Percentiles rank a stretch among this genome's conserved stretches.
Evolutionary conservation across 352 stramenopile genomes (phyloP).

Genomic region (Globisporangium yorkense): DNA sequence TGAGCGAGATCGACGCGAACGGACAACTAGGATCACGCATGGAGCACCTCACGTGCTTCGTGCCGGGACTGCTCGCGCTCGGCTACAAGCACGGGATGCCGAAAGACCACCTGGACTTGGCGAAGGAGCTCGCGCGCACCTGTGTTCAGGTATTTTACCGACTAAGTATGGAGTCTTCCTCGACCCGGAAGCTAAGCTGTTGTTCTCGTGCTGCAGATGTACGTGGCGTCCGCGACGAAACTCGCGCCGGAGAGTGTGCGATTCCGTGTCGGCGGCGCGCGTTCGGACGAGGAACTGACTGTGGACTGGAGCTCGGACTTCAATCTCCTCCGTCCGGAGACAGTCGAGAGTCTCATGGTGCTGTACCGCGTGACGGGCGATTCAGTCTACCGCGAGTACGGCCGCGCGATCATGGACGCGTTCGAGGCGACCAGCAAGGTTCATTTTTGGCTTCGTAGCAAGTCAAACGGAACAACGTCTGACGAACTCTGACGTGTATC

Average conservation of each 20-base stretch:
- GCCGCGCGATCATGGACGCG: slow-evolving; percentile 70
- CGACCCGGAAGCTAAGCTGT: background rate
- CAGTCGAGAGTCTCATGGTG: slow-evolving; percentile 87
- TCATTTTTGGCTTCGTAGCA: background rate
- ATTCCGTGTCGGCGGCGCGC: too few relatives aligned
- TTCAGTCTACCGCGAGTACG: slow-evolving; percentile 70
- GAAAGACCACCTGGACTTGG: slow-evolving; percentile 49
- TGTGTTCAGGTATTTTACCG: slow-evolving; percentile 48
- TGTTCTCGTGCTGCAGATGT: slow-evolving; percentile 44
- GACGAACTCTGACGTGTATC: too few relatives aligned
- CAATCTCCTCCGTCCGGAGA: slow-evolving; percentile 85
- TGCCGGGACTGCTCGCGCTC: slow-evolving; percentile 78
- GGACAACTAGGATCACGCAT: slow-evolving; percentile 32
- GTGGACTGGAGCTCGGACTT: slow-evolving; percentile 25
- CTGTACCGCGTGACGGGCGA: slow-evolving; percentile 82
- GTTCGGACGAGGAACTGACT: slow-evolving; percentile 15
- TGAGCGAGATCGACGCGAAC: slow-evolving; percentile 27
- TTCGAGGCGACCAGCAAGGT: slow-evolving; percentile 71
- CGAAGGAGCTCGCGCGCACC: slow-evolving; percentile 62
- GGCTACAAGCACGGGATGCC: slow-evolving; percentile 51
- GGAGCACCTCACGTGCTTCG: slow-evolving; percentile 88
- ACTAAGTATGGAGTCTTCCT: background rate
- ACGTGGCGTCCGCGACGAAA: slow-evolving; percentile 38
- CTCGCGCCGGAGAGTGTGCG: slow-evolving; percentile 63
- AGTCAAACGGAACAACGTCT: too few relatives aligned